Base-by-base conservation (phyloP, 805 yeast species). In the Torulaspora delbrueckii region DNA sequence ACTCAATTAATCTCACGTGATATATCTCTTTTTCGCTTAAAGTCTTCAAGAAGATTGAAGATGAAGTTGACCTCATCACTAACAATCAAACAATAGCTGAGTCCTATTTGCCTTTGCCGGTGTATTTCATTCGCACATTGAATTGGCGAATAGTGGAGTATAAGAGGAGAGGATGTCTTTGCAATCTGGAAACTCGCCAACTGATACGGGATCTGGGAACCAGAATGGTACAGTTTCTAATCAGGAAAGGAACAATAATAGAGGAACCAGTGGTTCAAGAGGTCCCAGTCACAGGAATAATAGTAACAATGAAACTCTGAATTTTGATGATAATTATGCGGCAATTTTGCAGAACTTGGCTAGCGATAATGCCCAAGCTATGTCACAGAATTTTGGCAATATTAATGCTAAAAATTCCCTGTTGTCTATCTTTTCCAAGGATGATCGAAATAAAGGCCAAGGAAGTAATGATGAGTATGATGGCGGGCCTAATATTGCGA, bases 311-410 rank as follows among this genome's bases (percentile, higher is more conserved):
- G 54, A 57, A 6, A 47, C 59, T 53, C 37, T 60, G 44, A 51
- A 48, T 26, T 52, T 59, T 35, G 51, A 56, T 33, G 66, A 61
- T 25, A 57, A 59, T 41, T 60, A 60, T 44, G 50, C 60, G 8
- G 47, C 52, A 25, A 52, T 62, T 28, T 37, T 62, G 32, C 56
- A 59, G 36, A 56, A 54, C 44, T 42, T 60, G 40, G 55, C 58
- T 0, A 53, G 53, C 27, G 57, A 56, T 23, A 45, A 50, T 28
- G 40, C 52, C 3, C 49, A 47, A 36, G 24, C 40, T 30, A 30
- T 45, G n/a, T 25, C 41, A 1, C 41, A 40, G 14, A 42, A 37
- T 27, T 30, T 46, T 13, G 39, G 45, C 31, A 40, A 38, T 9
- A 43, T 34, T 36, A 40, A 35, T 39, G 42, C 42, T 8, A 33